Evolutionary conservation across 305 asterid species (phyloP).

Genomic region (Caryopteris hybrid): DNA sequence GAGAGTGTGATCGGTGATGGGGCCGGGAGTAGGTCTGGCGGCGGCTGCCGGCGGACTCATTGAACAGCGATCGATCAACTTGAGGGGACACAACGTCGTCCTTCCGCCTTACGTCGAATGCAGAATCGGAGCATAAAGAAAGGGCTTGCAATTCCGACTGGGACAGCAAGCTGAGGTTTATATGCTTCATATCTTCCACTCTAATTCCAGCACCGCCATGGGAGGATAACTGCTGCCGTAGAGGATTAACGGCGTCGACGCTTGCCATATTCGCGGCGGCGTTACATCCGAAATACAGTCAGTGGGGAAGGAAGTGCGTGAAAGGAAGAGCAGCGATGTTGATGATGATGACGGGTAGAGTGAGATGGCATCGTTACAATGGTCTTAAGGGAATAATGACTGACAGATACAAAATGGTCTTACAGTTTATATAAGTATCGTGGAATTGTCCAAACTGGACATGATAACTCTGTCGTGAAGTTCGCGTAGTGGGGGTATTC

Average conservation of each 20-base stretch:
- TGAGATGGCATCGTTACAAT: conserved; percentile 1
- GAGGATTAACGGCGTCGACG: conserved; percentile 26
- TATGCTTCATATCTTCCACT: conserved; percentile 38
- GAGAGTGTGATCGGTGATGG: conserved; percentile 62
- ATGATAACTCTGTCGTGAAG: neutral
- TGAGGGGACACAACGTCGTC: conserved; percentile 62
- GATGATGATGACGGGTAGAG: neutral
- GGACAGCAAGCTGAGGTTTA: conserved; percentile 53
- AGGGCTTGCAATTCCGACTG: conserved; percentile 83
- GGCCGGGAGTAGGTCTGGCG: conserved; percentile 76
- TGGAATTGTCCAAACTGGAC: neutral
- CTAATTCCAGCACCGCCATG: conserved; percentile 23
- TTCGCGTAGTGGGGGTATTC: neutral
- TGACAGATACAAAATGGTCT: neutral
- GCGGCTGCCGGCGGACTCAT: conserved; percentile 88
- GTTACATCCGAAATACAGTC: conserved; percentile 6
- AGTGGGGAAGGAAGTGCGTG: conserved; percentile 9
- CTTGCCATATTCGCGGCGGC: conserved; percentile 22
- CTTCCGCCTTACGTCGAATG: conserved; percentile 41
- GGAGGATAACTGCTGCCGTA: conserved; percentile 15
- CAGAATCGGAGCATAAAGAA: conserved; percentile 53
- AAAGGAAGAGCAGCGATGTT: neutral
- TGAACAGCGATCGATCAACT: conserved; percentile 68
- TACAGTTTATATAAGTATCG: neutral
- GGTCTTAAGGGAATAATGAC: neutral